Conservation (phyloP, 176 grass and related monocot species). For the Musa troglodytarum region DNA sequence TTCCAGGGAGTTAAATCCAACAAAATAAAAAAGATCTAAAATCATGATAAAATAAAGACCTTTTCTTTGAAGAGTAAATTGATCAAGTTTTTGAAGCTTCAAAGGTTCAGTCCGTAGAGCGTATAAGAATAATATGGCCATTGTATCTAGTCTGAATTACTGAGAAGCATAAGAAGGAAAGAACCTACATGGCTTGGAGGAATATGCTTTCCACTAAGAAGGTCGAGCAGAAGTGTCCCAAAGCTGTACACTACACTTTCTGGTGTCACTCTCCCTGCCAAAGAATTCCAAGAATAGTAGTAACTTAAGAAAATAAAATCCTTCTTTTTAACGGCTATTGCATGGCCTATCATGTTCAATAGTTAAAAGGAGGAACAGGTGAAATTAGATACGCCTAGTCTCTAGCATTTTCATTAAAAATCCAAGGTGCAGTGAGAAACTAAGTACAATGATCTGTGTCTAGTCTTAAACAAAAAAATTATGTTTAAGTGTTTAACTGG, state of each 20-base stretch:
- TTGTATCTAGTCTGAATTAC: not conserved
- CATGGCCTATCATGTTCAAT: not conserved
- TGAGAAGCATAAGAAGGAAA: not conserved
- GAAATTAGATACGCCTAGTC: not conserved
- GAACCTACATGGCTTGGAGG: conserved; percentile 81
- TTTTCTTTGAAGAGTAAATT: too few relatives aligned
- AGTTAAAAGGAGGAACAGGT: not conserved
- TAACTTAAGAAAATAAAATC: conserved; percentile 12
- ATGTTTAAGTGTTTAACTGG: not conserved
- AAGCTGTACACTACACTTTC: conserved; percentile 94
- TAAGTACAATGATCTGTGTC: not conserved
- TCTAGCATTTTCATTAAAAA: not conserved
- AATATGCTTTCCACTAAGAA: conserved; percentile 91
- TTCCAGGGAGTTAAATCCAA: not conserved
- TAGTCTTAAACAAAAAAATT: not conserved
- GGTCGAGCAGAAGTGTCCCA: conserved; percentile 82
- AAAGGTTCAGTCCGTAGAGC: too few relatives aligned
- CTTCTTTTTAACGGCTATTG: not conserved
- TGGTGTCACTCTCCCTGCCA: conserved; percentile 77
- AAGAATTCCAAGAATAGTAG: conserved; percentile 8
- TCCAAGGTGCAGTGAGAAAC: not conserved
- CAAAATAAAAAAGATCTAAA: not conserved
- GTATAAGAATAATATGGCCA: too few relatives aligned
- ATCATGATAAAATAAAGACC: not conserved
- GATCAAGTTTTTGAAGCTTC: too few relatives aligned